These are phyloP conservation scores for Suillus ampliporus DNA, from an alignment of 768 basidiomycete species.

Conservation along the genomic window DNA sequence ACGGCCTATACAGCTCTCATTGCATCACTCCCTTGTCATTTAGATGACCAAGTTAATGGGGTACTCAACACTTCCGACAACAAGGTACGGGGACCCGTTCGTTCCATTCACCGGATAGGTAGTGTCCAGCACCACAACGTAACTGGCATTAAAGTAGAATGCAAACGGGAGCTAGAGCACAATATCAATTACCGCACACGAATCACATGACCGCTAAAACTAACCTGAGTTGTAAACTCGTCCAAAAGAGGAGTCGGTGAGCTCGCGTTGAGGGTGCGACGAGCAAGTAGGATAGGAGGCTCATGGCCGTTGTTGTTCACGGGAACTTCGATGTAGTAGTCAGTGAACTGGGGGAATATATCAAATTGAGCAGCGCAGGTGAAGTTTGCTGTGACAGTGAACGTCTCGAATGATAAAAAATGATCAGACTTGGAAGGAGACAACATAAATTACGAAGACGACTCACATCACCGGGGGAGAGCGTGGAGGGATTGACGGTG, in stretches of 20 bases:
- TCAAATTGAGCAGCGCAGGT: constrained; percentile 31
- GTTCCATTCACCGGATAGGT: constrained; percentile 29
- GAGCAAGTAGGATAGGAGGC: constrained; percentile 35
- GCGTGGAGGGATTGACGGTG: constrained; percentile 23
- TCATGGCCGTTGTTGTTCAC: constrained; percentile 36
- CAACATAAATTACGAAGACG: background rate
- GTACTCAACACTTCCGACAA: constrained; percentile 25
- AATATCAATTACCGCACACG: constrained; percentile 9
- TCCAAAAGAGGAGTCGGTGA: constrained; percentile 13
- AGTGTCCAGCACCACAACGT: constrained; percentile 29
- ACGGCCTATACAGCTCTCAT: background rate
- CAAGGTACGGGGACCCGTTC: constrained; percentile 26
- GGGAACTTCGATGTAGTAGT: constrained; percentile 42
- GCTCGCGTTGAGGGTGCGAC: constrained; percentile 20
- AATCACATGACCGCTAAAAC: background rate
- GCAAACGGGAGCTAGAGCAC: constrained; percentile 31
- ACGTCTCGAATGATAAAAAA: constrained; percentile 13
- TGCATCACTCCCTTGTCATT: background rate
- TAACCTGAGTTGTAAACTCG: constrained; percentile 26
- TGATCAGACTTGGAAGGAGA: constrained; percentile 11
- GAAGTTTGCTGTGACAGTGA: constrained; percentile 30
- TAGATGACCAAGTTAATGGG: constrained; percentile 17
- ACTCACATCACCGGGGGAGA: constrained; percentile 32
- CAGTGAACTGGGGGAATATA: constrained; percentile 30
- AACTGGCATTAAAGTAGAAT: constrained; percentile 26